Evolutionary conservation across 768 basidiomycete genomes (phyloP), one percentile per base, ranked within the genome.

Genomic region (Xerocomus spinulosus): DNA sequence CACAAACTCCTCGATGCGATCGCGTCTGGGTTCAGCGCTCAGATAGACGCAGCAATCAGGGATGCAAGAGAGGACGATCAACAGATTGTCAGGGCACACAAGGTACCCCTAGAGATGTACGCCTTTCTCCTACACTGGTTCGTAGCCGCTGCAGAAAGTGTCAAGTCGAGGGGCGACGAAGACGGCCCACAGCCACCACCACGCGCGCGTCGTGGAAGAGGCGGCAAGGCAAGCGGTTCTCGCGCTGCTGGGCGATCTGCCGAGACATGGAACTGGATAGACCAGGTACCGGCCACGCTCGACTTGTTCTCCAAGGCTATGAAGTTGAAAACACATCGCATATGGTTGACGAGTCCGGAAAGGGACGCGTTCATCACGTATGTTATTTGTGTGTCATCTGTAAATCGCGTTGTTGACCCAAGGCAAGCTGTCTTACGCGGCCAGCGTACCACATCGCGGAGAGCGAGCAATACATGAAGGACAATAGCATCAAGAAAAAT

Each of bases 51-150:
- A 18, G 82, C 88, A 4, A 59, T 76, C 25, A 77, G 76, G 44
- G 88, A 92, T 53, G 67, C 88, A 21, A 83, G 87, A 9, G 71
- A 78, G 6, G 88, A 85, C 23, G 80, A 85, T 41, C 78, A 82
- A 49, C 74, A 85, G 48, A 71, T 74, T 2, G 75, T 79, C 57
- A 66, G 76, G 53, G 59, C 72, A 0, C 92, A 92, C 66, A 88
- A 85, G 63, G 54, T 62, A 3, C 81, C 91, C 0, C 73, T 99
- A 50, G 96, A 98, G 65, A 83, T 88, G 75, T 97, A 91, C 64
- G 87, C 86, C 7, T 97, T 98, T 63, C 71, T 97, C 21, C 68
- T 96, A n/a, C 77, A 84, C 51, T 97, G 93, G 93, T 94, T 94
- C 62, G 87, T 90, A 14, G 69, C 72, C 10, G 83, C 83, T 0